These are phyloP conservation scores for Lasiosphaeriaceae sp. DNA, from an alignment of 495 filamentous ascomycete species.

Conservation along the genomic window DNA sequence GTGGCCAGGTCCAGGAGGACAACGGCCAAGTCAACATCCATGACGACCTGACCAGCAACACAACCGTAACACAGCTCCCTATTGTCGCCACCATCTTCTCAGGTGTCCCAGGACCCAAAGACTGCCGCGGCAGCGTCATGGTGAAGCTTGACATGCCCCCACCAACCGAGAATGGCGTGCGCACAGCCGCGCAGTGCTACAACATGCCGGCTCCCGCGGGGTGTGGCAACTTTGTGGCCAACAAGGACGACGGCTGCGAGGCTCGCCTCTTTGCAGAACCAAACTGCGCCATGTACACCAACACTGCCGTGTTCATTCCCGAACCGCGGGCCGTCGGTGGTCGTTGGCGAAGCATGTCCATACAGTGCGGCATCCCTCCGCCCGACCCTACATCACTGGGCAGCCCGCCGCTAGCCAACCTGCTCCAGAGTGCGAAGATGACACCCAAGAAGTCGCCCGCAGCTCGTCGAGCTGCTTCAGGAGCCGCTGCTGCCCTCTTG, in stretches of 20 bases:
- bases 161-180: slow-evolving; percentile 12
- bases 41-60: slow-evolving; percentile 19
- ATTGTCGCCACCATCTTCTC: slow-evolving; percentile 35
- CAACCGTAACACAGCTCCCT: slow-evolving; percentile 20
- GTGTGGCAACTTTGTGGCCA: slow-evolving; percentile 35
- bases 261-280: slow-evolving; percentile 37
- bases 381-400: slow-evolving; percentile 18
- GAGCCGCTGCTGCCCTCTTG: neutral
- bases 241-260: slow-evolving; percentile 36
- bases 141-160: slow-evolving; percentile 22
- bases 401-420: slow-evolving; percentile 15
- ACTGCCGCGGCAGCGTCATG: slow-evolving; percentile 33
- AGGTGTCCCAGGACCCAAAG: slow-evolving; percentile 33
- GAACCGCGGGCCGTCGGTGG: slow-evolving; percentile 34
- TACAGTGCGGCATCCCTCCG: slow-evolving; percentile 29
- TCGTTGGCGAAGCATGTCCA: slow-evolving; percentile 31
- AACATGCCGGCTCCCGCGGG: slow-evolving; percentile 29
- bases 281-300: slow-evolving; percentile 32
- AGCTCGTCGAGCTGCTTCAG: neutral
- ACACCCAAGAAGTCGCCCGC: neutral
- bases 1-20: slow-evolving; percentile 23
- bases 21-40: slow-evolving; percentile 35
- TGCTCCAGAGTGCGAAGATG: slow-evolving; percentile 10
- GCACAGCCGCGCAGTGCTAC: slow-evolving; percentile 26
- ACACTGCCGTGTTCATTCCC: slow-evolving; percentile 38